phyloP scores from a whole-genome alignment of 305 asterid genomes.

The Solanum chacoense region DNA sequence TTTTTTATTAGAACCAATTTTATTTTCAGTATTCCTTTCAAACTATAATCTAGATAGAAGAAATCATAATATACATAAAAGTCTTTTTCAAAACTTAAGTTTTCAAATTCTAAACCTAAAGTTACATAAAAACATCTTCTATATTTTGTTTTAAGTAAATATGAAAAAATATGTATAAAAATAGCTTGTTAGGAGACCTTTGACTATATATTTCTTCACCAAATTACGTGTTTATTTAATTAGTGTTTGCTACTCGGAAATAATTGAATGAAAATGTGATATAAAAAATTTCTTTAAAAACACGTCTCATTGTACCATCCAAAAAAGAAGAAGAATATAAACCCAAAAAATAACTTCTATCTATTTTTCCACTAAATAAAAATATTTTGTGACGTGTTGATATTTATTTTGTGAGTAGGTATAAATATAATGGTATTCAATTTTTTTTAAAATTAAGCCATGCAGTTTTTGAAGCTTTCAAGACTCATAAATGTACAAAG shows the following conservation, averaged over 20 bases:
- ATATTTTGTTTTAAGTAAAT: not conserved
- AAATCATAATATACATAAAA: too few species aligned
- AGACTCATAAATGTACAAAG: not conserved
- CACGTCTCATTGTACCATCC: not conserved
- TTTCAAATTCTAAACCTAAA: not conserved
- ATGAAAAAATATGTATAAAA: not conserved
- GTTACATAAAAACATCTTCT: not conserved
- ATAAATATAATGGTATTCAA: not conserved
- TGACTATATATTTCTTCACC: not conserved
- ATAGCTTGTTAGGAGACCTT: not conserved
- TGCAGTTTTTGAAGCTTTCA: not conserved
- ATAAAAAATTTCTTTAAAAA: not conserved
- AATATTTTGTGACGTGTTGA: not conserved
- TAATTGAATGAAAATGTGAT: not conserved
- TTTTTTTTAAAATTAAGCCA: not conserved
- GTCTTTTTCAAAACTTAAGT: not conserved
- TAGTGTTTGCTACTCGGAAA: not conserved
- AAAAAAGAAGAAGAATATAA: too few species aligned
- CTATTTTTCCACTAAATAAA: not conserved
- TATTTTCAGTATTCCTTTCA: not conserved
- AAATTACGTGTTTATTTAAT: too few species aligned
- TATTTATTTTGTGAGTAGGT: not conserved
- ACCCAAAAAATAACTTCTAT: not conserved
- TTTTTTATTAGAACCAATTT: not conserved
- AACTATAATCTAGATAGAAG: not conserved